Evolutionary conservation across 495 filamentous ascomycete species (phyloP), one percentile per base, ranked within the genome.

Genomic region (Penicillium pulvis): DNA sequence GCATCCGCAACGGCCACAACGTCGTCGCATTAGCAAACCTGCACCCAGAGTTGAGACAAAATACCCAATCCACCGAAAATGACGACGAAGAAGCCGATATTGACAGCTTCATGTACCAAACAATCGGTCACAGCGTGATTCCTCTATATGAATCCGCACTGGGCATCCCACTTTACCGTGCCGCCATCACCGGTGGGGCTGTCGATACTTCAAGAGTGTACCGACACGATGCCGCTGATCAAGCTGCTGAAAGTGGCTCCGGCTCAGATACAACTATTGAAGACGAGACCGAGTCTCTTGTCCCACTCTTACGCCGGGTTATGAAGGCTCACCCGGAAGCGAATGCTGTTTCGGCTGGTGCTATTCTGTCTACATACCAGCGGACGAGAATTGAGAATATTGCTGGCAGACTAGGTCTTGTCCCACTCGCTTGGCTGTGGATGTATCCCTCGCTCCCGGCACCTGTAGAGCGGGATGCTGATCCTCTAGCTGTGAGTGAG

Each of bases 51-150:
- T 55, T 51, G 7, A 54, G 42, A 30, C 11, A 49, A 30, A 48
- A 51, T 4, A 17, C 45, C 7, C 31, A 41, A 24, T 24, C 41
- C 14, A 12, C 42, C 11, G 28, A 45, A 31, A 17, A 57, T 51
- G 59, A 53, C 17, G 53, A 44, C 8, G 78, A 79, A 47, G 82
- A 85, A 57, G 78, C 86, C 57, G 92, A 95, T 73, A 82, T 94
- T 62, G 89, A 98, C 75, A 96, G 91, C 80, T 97, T 91, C 85
- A 98, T 98, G 94, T 98, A 97, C 81, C 94, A 98, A 77, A 98
- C 95, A 1, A 90, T 95, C 51, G 94, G 94, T 41, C 93, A 97
- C 75, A 79, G 80, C 52, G 74, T 97, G 19, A 88, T 97, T 49
- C 94, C 93, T 6, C 82, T 96, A 19, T 98, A 97, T 70, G 84